phyloP scores from a whole-genome alignment of 2,329 filamentous ascomycete species.

The Didymella pomorum region DNA sequence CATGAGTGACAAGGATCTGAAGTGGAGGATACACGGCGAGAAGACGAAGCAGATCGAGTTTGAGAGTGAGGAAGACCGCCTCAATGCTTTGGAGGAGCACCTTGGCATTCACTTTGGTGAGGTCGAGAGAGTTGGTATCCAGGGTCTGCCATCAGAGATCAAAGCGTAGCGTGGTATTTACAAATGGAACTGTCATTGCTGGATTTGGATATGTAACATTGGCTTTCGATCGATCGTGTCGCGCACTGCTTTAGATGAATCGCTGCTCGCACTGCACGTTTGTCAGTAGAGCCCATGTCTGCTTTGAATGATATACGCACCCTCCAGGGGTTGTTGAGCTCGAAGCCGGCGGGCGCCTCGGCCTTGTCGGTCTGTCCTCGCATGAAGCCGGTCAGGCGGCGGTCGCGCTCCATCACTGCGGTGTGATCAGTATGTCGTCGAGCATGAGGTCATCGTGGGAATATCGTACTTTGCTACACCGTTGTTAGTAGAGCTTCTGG shows the following conservation, averaged over 20 bases:
- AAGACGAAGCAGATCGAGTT: constrained; percentile 53
- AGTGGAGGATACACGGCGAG: constrained; percentile 55
- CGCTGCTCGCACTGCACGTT: constrained; percentile 48
- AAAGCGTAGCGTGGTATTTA: constrained; percentile 23
- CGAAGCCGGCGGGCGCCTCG: constrained; percentile 67
- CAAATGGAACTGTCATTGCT: constrained; percentile 24
- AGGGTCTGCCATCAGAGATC: constrained; percentile 46
- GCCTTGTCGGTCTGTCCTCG: constrained; percentile 69
- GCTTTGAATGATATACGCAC: constrained; percentile 53
- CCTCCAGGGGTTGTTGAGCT: constrained; percentile 73
- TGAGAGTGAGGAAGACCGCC: constrained; percentile 53
- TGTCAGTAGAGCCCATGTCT: constrained; percentile 34
- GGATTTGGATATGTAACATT: constrained; percentile 27
- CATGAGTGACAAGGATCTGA: constrained; percentile 56
- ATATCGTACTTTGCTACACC: constrained; percentile 62
- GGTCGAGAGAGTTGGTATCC: constrained; percentile 51
- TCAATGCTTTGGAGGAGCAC: constrained; percentile 54
- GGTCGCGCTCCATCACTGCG: constrained; percentile 72
- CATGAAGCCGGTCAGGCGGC: constrained; percentile 67
- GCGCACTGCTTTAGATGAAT: constrained; percentile 40
- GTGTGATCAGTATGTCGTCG: constrained; percentile 42
- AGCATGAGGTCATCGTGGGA: constrained; percentile 41
- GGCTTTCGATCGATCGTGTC: constrained; percentile 17
- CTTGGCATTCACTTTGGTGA: constrained; percentile 55
- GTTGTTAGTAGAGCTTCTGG: constrained; percentile 51